Evolutionary conservation across 331 rosid genomes (phyloP).

Genomic region (Phaseolus coccineus): DNA sequence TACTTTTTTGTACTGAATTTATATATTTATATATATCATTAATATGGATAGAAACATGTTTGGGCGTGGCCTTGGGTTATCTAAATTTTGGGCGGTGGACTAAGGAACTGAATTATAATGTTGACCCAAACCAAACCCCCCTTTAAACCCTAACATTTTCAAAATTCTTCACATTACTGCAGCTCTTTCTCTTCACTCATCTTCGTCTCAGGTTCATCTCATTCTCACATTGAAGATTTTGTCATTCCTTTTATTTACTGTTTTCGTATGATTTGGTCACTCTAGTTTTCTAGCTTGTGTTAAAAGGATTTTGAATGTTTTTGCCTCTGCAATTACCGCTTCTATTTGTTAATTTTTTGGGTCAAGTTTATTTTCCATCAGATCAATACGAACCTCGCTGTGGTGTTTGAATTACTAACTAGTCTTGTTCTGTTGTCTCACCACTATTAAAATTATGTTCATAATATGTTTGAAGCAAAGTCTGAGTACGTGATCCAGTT

Average conservation of each 20-base stretch:
- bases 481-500: not conserved
- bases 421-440: slow-evolving; percentile 33
- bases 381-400: slow-evolving; percentile 25
- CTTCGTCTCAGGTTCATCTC: not conserved
- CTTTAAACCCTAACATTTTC: not conserved
- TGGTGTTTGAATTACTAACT: slow-evolving; percentile 34
- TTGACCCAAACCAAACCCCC: not conserved
- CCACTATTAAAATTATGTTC: not conserved
- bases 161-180: not conserved
- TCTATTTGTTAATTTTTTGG: slow-evolving; percentile 17
- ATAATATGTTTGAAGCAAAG: not conserved
- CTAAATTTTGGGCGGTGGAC: too few relatives aligned
- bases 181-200: not conserved
- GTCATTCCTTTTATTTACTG: too few relatives aligned
- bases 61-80: too few relatives aligned
- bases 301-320: not conserved
- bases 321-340: not conserved
- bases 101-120: too few relatives aligned
- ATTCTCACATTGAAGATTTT: not conserved
- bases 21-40: too few relatives aligned
- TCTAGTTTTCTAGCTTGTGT: not conserved
- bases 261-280: not conserved
- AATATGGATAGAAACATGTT: too few relatives aligned
- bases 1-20: too few relatives aligned
- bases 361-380: slow-evolving; percentile 36